Conservation (phyloP, 371 early-diverging fungal genomes). For the Dentiscutata heterogama region DNA sequence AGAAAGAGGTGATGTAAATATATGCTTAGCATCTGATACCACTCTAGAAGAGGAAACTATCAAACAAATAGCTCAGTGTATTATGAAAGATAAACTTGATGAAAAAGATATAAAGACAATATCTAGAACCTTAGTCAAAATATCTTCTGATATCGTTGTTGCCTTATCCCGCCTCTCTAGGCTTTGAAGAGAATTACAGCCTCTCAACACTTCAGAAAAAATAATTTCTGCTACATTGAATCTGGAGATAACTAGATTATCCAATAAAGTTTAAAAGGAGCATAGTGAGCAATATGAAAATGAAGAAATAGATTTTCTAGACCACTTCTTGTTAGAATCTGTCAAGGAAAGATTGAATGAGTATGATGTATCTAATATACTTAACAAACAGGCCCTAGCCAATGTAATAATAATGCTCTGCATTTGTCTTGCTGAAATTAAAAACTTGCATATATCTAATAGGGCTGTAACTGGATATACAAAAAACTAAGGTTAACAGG, state of each 20-base stretch:
- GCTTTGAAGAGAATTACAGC: not conserved
- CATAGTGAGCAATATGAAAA: not conserved
- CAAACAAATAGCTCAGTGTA: constrained; percentile 20
- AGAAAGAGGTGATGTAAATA: not conserved
- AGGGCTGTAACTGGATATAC: too few species aligned
- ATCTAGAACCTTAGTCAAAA: not conserved
- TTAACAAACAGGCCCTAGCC: too few species aligned
- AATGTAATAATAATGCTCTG: too few species aligned
- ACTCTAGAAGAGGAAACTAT: not conserved
- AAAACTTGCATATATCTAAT: too few species aligned
- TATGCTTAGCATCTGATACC: not conserved
- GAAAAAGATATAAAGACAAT: too few species aligned
- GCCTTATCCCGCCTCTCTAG: constrained; percentile 27
- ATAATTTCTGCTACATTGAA: not conserved
- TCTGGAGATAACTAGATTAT: not conserved
- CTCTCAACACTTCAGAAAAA: too few species aligned
- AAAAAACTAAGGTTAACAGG: not conserved
- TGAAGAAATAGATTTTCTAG: constrained; percentile 9
- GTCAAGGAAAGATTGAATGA: too few species aligned
- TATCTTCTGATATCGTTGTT: not conserved
- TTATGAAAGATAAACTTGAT: not conserved
- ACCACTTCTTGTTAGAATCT: constrained; percentile 36
- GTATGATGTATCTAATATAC: not conserved
- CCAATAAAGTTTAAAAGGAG: not conserved
- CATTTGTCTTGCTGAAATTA: too few species aligned